phyloP scores from a whole-genome alignment of 768 basidiomycete genomes.

The Phaffia australis region DNA sequence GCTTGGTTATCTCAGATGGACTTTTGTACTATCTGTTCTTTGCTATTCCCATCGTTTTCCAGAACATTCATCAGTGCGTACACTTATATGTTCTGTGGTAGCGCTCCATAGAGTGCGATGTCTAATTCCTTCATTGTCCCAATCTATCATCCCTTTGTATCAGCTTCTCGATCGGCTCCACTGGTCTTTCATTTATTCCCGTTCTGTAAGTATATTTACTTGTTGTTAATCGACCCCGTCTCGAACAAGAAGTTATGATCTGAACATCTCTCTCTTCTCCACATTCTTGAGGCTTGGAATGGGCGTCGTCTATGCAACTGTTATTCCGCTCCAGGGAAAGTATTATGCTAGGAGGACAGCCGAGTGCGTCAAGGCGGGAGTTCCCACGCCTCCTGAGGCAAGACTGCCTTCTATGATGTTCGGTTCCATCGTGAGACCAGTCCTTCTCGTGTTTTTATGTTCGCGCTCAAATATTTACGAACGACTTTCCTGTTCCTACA shows the following conservation, averaged over 20 bases:
- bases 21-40: conserved; percentile 24
- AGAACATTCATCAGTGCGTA: neutral
- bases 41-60: conserved; percentile 18
- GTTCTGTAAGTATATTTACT: neutral
- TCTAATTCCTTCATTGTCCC: neutral
- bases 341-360: conserved; percentile 3
- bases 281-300: conserved; percentile 6
- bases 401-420: conserved; percentile 23
- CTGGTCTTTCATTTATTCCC: conserved; percentile 23
- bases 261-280: neutral
- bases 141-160: neutral
- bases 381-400: conserved; percentile 11
- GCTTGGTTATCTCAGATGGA: neutral
- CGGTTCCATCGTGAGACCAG: neutral
- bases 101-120: neutral
- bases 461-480: neutral
- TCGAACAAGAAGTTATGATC: neutral
- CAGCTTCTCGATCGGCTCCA: conserved; percentile 17
- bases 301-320: conserved; percentile 13
- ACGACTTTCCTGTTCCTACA: neutral
- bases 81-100: neutral
- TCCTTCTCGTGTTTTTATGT: neutral
- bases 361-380: neutral
- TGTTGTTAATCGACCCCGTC: neutral
- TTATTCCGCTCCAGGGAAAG: conserved; percentile 14